Conservation (phyloP, 208 protist species). For the Phytomonas sp. region DNA sequence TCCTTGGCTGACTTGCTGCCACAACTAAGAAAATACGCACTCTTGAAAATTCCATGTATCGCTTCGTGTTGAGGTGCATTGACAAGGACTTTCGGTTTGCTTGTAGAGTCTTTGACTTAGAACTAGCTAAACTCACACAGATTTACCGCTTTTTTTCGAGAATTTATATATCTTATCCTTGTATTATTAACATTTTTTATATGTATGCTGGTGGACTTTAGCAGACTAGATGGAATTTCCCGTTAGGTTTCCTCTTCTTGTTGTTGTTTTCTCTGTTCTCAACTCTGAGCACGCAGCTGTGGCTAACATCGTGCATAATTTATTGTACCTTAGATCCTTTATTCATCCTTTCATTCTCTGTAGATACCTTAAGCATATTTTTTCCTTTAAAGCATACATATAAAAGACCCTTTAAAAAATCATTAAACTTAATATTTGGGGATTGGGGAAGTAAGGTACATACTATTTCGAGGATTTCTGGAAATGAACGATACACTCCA, state of each 20-base stretch:
- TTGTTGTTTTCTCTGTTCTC: constrained; percentile 15
- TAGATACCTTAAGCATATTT: constrained; percentile 2
- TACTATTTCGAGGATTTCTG: not conserved
- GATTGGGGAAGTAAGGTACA: not conserved
- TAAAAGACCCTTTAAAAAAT: constrained; percentile 6
- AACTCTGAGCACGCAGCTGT: not conserved
- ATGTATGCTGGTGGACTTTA: not conserved
- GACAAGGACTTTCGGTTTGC: not conserved
- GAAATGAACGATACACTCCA: constrained; percentile 9
- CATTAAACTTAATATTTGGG: not conserved
- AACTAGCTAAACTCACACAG: not conserved
- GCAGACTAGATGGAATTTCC: not conserved
- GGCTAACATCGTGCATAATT: not conserved
- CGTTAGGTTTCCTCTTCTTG: constrained; percentile 7
- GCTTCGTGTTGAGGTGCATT: not conserved
- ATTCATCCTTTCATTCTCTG: not conserved
- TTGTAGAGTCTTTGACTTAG: not conserved
- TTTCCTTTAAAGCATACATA: not conserved
- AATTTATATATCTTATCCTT: not conserved
- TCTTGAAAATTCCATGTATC: not conserved
- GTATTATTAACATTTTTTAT: not conserved
- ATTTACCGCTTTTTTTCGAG: not conserved
- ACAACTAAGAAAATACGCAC: not conserved
- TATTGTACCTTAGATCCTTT: not conserved
- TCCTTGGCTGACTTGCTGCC: not conserved